Conservation (phyloP, 208 protist genomes). For the Strigomonas galati region DNA sequence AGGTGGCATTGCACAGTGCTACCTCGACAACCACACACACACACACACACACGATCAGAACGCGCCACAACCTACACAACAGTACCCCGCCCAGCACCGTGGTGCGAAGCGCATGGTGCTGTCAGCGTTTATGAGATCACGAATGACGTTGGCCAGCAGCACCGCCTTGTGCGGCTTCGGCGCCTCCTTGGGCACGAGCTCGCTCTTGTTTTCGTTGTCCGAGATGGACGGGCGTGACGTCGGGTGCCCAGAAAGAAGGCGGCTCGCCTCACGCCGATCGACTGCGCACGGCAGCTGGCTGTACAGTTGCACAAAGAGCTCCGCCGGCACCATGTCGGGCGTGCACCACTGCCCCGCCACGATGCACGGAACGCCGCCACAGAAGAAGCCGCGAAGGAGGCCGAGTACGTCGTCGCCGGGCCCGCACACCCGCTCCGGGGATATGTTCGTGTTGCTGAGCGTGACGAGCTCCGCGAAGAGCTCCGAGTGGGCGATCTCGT, state of each 20-base stretch:
- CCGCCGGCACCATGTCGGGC: slow-evolving; percentile 78
- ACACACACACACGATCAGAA: background rate
- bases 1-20: background rate
- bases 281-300: slow-evolving; percentile 30
- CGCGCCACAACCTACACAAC: slow-evolving; percentile 67
- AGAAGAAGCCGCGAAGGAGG: slow-evolving; percentile 68
- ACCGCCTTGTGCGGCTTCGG: slow-evolving; percentile 47
- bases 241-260: background rate
- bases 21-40: background rate
- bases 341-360: slow-evolving; percentile 87
- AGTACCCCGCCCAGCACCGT: slow-evolving; percentile 80
- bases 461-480: slow-evolving; percentile 85
- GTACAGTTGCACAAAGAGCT: slow-evolving; percentile 82
- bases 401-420: slow-evolving; percentile 60
- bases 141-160: slow-evolving; percentile 61
- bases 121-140: slow-evolving; percentile 44
- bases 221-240: slow-evolving; percentile 6
- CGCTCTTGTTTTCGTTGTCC: background rate
- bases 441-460: slow-evolving; percentile 80
- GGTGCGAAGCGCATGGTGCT: slow-evolving; percentile 61
- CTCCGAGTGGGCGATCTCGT: slow-evolving; percentile 71
- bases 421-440: slow-evolving; percentile 25
- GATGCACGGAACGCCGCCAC: slow-evolving; percentile 73
- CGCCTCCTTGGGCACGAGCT: background rate
- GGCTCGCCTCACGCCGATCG: background rate